Percentiles rank a stretch among this genome's conserved stretches.
These are phyloP conservation scores for Calonectria ilicicola DNA, from an alignment of 2,329 filamentous ascomycete genomes.

Conservation along the genomic window DNA sequence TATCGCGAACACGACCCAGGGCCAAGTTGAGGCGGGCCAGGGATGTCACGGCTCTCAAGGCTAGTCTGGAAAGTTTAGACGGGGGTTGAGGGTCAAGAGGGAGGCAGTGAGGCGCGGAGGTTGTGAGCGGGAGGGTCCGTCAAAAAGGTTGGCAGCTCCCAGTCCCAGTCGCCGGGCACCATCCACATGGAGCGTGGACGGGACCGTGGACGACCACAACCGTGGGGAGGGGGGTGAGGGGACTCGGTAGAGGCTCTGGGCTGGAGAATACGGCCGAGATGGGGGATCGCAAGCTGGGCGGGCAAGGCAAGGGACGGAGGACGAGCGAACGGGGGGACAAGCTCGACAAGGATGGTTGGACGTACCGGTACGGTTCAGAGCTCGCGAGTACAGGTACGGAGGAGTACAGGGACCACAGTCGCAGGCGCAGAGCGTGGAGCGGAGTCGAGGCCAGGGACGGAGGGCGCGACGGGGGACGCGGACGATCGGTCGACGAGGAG, in stretches of 20 bases:
- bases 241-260: slow-evolving; percentile 38
- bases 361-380: slow-evolving; percentile 23
- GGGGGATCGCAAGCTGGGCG: slow-evolving; percentile 24
- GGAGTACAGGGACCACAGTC: not conserved
- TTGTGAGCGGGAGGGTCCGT: slow-evolving; percentile 37
- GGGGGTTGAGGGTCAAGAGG: slow-evolving; percentile 28
- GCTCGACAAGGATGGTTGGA: slow-evolving; percentile 18
- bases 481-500: slow-evolving; percentile 22
- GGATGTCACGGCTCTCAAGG: slow-evolving; percentile 41
- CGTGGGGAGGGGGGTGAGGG: slow-evolving; percentile 31
- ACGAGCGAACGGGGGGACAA: slow-evolving; percentile 34
- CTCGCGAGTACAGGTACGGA: not conserved
- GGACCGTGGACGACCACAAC: too few relatives aligned
- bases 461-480: not conserved
- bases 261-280: slow-evolving; percentile 44
- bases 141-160: slow-evolving; percentile 10
- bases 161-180: slow-evolving; percentile 21
- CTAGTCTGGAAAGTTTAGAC: slow-evolving; percentile 36
- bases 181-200: not conserved
- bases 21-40: slow-evolving; percentile 32
- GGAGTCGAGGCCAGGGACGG: slow-evolving; percentile 14
- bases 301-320: slow-evolving; percentile 32
- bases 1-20: slow-evolving; percentile 42
- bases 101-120: slow-evolving; percentile 14
- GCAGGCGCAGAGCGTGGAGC: not conserved